A percentile compares a stretch with the other conserved stretches of the same genome.
phyloP scores from a whole-genome alignment of 2,329 filamentous ascomycete genomes.

The Monosporascus sp. region DNA sequence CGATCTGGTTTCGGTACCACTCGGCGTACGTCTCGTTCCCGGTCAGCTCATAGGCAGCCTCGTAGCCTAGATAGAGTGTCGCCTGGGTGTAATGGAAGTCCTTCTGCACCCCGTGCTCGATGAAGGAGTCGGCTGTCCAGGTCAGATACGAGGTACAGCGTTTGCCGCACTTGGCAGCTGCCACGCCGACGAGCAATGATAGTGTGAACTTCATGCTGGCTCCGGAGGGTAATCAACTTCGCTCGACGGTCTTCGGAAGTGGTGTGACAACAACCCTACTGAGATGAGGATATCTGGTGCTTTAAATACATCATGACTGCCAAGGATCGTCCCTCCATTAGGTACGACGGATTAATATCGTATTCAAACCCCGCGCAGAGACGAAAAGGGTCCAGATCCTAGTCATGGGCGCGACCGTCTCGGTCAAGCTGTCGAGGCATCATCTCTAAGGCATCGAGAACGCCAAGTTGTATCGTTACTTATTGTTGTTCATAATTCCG shows the following conservation, averaged over 20 bases:
- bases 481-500: background rate
- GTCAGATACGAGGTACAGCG: conserved; percentile 13
- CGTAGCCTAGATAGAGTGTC: conserved; percentile 37
- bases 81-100: conserved; percentile 36
- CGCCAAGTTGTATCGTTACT: background rate
- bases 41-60: conserved; percentile 35
- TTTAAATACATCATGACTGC: background rate
- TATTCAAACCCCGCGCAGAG: background rate
- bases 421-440: background rate
- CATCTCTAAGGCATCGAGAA: background rate
- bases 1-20: conserved; percentile 36
- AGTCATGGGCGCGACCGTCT: background rate
- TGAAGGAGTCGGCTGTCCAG: conserved; percentile 38
- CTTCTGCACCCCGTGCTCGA: conserved; percentile 27
- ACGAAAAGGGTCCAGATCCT: background rate
- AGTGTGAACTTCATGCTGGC: background rate
- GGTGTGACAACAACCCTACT: background rate
- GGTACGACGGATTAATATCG: background rate
- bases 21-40: conserved; percentile 34
- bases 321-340: background rate
- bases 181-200: background rate
- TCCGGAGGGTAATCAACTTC: too few relatives aligned
- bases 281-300: background rate
- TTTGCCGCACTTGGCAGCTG: background rate
- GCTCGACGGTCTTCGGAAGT: background rate